Evolutionary conservation across 305 asterid genomes (phyloP).

Genomic region (Fraxinus paxiana): DNA sequence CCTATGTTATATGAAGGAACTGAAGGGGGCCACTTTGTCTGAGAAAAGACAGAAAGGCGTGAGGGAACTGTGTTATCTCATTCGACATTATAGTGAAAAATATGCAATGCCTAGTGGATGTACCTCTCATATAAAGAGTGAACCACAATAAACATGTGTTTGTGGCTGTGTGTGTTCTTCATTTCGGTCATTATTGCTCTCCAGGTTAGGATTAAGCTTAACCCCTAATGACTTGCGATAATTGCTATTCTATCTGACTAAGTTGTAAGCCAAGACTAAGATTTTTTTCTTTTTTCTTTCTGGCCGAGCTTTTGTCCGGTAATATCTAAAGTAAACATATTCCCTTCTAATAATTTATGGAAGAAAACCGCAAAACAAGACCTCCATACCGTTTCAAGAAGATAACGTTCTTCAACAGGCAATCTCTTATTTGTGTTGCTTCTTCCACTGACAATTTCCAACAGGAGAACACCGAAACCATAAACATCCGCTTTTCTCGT

Average conservation of each 20-base stretch:
- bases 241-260: neutral
- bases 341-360: neutral
- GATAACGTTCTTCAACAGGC: slow-evolving; percentile 51
- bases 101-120: neutral
- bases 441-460: slow-evolving; percentile 80
- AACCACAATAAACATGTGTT: neutral
- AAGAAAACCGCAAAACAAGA: slow-evolving; percentile 19
- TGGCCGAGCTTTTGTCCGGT: neutral
- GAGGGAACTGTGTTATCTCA: neutral
- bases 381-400: slow-evolving; percentile 65
- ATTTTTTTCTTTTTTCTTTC: neutral
- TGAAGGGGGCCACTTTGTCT: neutral
- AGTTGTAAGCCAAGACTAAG: neutral
- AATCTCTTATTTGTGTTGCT: slow-evolving; percentile 58
- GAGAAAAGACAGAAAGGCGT: neutral
- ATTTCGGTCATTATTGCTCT: neutral
- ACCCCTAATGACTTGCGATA: neutral
- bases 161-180: neutral
- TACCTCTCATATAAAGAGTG: neutral
- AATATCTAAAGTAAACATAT: neutral
- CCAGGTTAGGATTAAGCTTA: neutral
- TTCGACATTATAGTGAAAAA: neutral
- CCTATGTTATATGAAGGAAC: neutral
- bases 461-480: slow-evolving; percentile 75
- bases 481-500: slow-evolving; percentile 85